Base-by-base conservation (phyloP, 768 basidiomycete genomes). In the Xerocomus spinulosus region DNA sequence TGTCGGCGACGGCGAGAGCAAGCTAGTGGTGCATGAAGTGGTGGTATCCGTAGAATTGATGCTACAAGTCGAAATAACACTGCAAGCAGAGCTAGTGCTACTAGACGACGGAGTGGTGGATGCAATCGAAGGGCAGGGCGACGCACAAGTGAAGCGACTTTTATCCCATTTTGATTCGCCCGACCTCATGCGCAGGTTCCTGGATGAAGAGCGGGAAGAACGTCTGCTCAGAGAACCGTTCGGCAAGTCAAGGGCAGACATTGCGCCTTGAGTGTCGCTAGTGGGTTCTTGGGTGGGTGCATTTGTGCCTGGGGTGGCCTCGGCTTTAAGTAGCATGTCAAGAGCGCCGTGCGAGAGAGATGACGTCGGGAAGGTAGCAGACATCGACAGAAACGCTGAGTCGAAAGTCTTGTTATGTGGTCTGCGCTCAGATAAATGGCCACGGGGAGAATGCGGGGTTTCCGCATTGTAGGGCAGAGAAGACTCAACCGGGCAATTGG, bases 241-340 rank as follows among this genome's bases (percentile, higher is more conserved):
- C 8, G 64, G 49, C 15, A 62, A 37, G 30, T 68, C 60, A 39
- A 64, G 51, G 38, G 55, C 41, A 21, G 55, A 52, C 61, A 66
- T 68, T 43, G 49, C 39, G 21, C 40, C 46, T 42, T 53, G 49
- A 36, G 26, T 46, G 45, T 65, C 56, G 40, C 25, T 42, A n/a
- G 44, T 36, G 46, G 51, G 37, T 46, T 56, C 61, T 45, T 53
- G 56, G 10, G 54, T 35, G 48, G 55, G 41, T 49, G 42, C 23
- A 15, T 46, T 46, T 47, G 44, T 24, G 33, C 56, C 62, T 49
- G 46, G 52, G 50, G 60, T 48, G 50, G 51, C 25, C 45, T 64
- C 62, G 21, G 54, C 53, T 35, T 67, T 67, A 67, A 65, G 67
- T 63, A 67, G 53, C 52, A 48, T 54, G 48, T 68, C 65, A 44